A percentile compares a stretch with the other conserved stretches of the same genome.
phyloP scores from a whole-genome alignment of 129 eudicot genomes.

The Rutidosis leptorrhynchoides region DNA sequence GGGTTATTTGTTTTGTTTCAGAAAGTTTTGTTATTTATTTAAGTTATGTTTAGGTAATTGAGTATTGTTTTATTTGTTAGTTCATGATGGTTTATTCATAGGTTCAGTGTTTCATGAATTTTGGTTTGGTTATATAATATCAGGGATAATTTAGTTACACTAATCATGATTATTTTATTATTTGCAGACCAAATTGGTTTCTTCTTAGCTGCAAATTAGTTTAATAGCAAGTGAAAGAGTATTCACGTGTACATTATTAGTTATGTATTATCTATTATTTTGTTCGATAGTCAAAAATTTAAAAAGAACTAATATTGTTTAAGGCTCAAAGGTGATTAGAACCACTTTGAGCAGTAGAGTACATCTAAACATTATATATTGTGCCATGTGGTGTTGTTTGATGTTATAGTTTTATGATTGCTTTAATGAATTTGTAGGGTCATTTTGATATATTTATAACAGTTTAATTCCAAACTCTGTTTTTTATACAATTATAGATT shows the following conservation, averaged over 20 bases:
- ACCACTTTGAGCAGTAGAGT: background rate
- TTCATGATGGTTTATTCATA: too few species aligned
- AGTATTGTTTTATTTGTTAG: too few species aligned
- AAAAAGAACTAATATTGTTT: too few species aligned
- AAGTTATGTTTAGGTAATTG: background rate
- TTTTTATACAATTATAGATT: background rate
- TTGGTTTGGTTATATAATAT: too few species aligned
- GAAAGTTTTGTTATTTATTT: background rate
- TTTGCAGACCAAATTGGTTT: background rate
- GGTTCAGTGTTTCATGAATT: too few species aligned
- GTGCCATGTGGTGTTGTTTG: background rate
- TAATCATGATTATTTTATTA: background rate
- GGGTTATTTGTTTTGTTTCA: background rate
- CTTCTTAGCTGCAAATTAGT: background rate
- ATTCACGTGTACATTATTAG: background rate
- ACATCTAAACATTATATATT: background rate
- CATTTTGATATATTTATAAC: background rate
- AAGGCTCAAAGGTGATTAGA: background rate
- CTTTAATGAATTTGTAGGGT: background rate
- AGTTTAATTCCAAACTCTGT: too few species aligned
- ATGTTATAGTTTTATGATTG: background rate
- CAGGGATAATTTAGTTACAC: too few species aligned
- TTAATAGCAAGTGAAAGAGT: background rate
- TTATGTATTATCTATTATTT: too few species aligned
- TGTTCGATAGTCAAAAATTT: too few species aligned